Base-by-base conservation (phyloP, 129 eudicot species). In the Gnaphalium uliginosum region DNA sequence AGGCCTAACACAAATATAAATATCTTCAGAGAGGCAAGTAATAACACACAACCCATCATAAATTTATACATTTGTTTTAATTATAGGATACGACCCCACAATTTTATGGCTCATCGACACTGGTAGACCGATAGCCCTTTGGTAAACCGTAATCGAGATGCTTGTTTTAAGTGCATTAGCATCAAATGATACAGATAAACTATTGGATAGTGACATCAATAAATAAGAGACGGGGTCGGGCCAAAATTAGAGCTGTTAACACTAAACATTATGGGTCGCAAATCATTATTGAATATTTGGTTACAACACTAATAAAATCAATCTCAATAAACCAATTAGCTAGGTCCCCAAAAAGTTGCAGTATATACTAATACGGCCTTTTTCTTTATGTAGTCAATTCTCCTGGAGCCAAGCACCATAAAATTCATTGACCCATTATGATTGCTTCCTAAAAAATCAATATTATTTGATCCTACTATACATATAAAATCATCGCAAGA, bases 401-500 rank as follows among this genome's bases (percentile, higher is more conserved):
- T 56, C n/a, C 50, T 51, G 17, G 75, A 71, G 75, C 75, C 75
- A 71, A 53, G 43, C 48, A 63, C 21, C 53, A 65, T 30, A 50
- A 46, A 1, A 29, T 65, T 29, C 41, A 22, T 75, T 75, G 73
- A 26, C 23, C 66, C 63, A n/a, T 73, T 79, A 66, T 66, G 48
- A 69, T 66, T 72, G 39, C 41, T 39, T 58, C 33, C 14, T 48
- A 4, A 66, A 56, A 54, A 19, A 41, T 56, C 5, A 17, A 57
- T 56, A 58, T 77, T 58, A 78, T 69, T 33, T 26, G 51, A 68
- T 68, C 26, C 41, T 73, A 68, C 33, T 15, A 41, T 58, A 57
- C 37, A 23, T 56, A 77, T 65, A 79, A 72, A 29, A 79, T 65
- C 83, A 72, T 72, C 39, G 3, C 67, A 72, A 65, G 27, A 72